Percentiles rank a stretch among this genome's conserved stretches.
These are phyloP conservation scores for Wickerhamomyces bovis DNA, from an alignment of 805 yeast species.

Conservation along the genomic window DNA sequence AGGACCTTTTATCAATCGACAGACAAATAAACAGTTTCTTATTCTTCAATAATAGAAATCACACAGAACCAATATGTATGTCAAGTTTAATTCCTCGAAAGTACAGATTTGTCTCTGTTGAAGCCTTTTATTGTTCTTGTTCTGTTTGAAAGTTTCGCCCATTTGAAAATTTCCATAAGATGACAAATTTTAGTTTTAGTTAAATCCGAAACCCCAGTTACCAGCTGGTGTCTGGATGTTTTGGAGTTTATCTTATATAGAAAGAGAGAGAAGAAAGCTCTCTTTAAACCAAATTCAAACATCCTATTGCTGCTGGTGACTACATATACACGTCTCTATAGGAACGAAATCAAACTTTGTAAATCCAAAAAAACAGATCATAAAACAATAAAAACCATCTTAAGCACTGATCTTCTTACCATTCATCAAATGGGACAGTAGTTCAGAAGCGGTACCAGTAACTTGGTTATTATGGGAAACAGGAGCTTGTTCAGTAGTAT, in stretches of 20 bases:
- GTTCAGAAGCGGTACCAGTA: slow-evolving; percentile 62
- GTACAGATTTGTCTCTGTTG: too few species aligned
- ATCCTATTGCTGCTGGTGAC: too few species aligned
- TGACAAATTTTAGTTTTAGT: neutral
- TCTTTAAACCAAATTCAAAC: too few species aligned
- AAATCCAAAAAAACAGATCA: neutral
- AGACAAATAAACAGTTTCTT: too few species aligned
- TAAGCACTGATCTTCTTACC: slow-evolving; percentile 50
- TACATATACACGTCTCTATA: neutral
- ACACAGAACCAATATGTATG: too few species aligned
- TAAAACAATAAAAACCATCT: neutral
- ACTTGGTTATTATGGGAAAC: slow-evolving; percentile 8
- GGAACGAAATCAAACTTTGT: neutral
- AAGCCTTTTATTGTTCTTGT: too few species aligned
- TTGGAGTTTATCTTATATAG: too few species aligned
- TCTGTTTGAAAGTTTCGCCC: neutral
- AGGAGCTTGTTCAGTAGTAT: slow-evolving; percentile 12
- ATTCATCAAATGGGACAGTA: slow-evolving; percentile 78
- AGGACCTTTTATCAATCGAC: too few species aligned
- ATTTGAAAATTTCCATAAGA: neutral
- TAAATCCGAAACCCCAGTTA: neutral
- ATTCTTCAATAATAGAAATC: too few species aligned
- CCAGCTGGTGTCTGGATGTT: too few species aligned
- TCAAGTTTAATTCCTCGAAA: too few species aligned
- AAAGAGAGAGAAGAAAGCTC: too few species aligned